A percentile compares a stretch with the other conserved stretches of the same genome.
Evolutionary conservation across 1,139 yeast species (phyloP).

Genomic region (Candida sp.): DNA sequence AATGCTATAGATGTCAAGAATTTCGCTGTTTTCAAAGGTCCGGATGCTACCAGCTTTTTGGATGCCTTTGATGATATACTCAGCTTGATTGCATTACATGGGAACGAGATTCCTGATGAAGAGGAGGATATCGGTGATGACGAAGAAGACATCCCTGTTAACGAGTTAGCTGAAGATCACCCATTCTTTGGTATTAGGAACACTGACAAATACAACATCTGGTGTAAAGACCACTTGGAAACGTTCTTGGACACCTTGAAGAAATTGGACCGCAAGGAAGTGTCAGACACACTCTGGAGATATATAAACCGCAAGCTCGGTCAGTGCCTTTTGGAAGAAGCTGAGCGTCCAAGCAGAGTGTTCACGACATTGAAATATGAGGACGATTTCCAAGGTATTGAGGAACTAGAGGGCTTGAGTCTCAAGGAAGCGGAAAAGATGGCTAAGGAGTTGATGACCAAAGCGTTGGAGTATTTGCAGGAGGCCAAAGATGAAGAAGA

Average conservation of each 20-base stretch:
- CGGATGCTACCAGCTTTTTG: conserved; percentile 52
- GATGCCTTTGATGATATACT: conserved; percentile 65
- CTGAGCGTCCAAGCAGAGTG: conserved; percentile 62
- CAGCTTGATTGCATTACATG: conserved; percentile 18
- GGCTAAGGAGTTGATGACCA: conserved; percentile 53
- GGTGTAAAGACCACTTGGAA: conserved; percentile 62
- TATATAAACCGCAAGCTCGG: conserved; percentile 57
- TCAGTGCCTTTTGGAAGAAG: conserved; percentile 62
- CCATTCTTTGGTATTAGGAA: conserved; percentile 51
- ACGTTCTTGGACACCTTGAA: conserved; percentile 44
- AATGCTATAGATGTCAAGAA: conserved; percentile 28
- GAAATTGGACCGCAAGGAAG: conserved; percentile 19
- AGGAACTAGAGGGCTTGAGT: conserved; percentile 42
- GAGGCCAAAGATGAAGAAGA: conserved; percentile 71
- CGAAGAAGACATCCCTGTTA: conserved; percentile 24
- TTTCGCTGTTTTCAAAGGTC: conserved; percentile 31
- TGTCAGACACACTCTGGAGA: conserved; percentile 18
- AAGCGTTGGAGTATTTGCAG: conserved; percentile 61
- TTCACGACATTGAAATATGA: conserved; percentile 63
- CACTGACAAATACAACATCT: conserved; percentile 46
- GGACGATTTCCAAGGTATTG: conserved; percentile 47
- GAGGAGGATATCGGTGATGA: conserved; percentile 35
- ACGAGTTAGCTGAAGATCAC: conserved; percentile 49
- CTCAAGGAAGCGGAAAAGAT: conserved; percentile 49
- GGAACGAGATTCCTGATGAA: conserved; percentile 22